Percentiles rank a stretch among this genome's conserved stretches.
phyloP scores from a whole-genome alignment of 2,329 filamentous ascomycete species.

The Pseudogymnoascus sp. region DNA sequence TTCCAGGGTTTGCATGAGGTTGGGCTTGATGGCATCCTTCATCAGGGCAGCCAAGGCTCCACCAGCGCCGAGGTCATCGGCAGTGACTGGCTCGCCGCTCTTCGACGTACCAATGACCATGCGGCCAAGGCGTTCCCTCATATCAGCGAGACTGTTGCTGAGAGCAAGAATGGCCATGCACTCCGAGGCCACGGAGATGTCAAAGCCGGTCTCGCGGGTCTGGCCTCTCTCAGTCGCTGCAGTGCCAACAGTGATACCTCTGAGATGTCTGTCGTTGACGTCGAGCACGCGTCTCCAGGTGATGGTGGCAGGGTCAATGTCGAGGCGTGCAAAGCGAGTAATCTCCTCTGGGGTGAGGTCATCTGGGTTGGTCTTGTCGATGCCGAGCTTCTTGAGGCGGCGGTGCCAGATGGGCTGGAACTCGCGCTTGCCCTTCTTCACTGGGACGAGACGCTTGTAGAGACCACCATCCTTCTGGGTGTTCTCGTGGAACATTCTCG shows the following conservation, averaged over 20 bases:
- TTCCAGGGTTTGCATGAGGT: constrained; percentile 96
- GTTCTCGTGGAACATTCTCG: constrained; percentile 95
- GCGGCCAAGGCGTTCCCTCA: constrained; percentile 85
- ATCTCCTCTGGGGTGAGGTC: constrained; percentile 89
- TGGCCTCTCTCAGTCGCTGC: constrained; percentile 87
- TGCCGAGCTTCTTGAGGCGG: constrained; percentile 89
- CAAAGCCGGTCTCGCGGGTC: constrained; percentile 83
- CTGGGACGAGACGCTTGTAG: constrained; percentile 79
- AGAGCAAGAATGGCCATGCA: constrained; percentile 97
- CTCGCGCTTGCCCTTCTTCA: constrained; percentile 79
- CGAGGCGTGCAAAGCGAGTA: constrained; percentile 76
- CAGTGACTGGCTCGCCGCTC: constrained; percentile 83
- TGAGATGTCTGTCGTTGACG: constrained; percentile 91
- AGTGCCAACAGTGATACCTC: constrained; percentile 80
- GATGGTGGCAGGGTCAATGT: constrained; percentile 94
- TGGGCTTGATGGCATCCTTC: constrained; percentile 98
- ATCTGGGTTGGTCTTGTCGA: constrained; percentile 88
- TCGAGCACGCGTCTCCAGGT: constrained; percentile 95
- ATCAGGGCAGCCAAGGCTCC: constrained; percentile 90
- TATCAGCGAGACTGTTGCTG: constrained; percentile 76
- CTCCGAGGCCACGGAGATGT: constrained; percentile 95
- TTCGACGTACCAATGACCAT: constrained; percentile 93
- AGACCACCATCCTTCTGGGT: constrained; percentile 86
- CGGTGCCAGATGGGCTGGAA: constrained; percentile 90
- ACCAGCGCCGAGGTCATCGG: constrained; percentile 87